Evolutionary conservation across 768 basidiomycete species (phyloP), one percentile per base, ranked within the genome.

Genomic region (Boletus patriciae): DNA sequence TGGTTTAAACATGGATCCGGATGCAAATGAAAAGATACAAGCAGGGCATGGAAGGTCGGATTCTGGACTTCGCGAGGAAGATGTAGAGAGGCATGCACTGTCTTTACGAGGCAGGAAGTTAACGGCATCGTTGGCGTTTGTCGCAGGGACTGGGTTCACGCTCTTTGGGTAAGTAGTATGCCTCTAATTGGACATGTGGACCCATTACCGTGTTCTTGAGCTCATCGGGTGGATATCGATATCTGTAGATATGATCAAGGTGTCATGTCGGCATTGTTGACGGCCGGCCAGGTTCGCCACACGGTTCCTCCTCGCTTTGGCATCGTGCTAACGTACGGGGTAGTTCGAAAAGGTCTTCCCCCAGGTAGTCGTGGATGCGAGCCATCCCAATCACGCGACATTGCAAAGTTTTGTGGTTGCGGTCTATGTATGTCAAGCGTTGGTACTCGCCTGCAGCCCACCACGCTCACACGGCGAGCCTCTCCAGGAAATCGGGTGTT

Each of bases 221-320:
- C 46, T 63, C 43, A 58, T 47, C 18, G 15, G 3, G 25, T 21
- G 21, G 27, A 27, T 43, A 6, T 34, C 15, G 27, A 27, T 43
- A 8, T 34, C 15, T 38, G 46, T 25, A 84, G 83, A 27, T 87
- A 86, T 70, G 86, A 87, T 62, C 86, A 87, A 65, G 85, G 85
- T 42, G 86, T 86, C 33, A 85, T 87, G 85, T 81, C 80, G n/a
- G 83, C 84, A 18, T 72, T 86, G 21, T 69, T 87, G 47, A 84
- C 80, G 5, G 79, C 86, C 0, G 72, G 73, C 45, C 78, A 82
- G 73, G 81, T 82, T 54, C 21, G 52, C 23, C 36, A 37, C 33
- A 11, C 31, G 6, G 5, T 12, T 50, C 50, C 38, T 45, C 37
- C 23, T 16, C 44, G n/a, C n/a, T 42, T 40, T 18, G 1, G 13